phyloP scores from a whole-genome alignment of 2,329 filamentous ascomycete species.

The Pestalotiopsis sp. region DNA sequence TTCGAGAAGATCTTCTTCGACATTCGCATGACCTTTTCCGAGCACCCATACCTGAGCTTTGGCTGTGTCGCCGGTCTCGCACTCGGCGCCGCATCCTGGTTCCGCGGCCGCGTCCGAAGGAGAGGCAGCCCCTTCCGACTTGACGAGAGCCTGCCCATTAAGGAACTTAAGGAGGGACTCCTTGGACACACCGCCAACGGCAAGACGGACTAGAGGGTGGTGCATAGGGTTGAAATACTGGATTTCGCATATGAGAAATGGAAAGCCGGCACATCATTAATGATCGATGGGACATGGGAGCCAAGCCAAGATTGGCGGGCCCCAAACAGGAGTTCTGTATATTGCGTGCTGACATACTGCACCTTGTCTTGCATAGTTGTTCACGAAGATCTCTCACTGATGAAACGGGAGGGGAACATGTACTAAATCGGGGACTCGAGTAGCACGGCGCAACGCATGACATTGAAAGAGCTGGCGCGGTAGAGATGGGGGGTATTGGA shows the following conservation, averaged over 20 bases:
- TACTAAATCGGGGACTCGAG: not conserved
- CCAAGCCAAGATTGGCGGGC: not conserved
- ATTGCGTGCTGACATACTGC: constrained; percentile 9
- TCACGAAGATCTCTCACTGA: not conserved
- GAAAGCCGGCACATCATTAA: constrained; percentile 9
- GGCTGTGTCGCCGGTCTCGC: constrained; percentile 60
- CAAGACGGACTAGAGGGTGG: constrained; percentile 49
- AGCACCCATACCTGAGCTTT: constrained; percentile 61
- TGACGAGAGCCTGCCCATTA: constrained; percentile 55
- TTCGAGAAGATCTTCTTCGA: constrained; percentile 74
- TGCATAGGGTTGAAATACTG: not conserved
- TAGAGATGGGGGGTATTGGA: not conserved
- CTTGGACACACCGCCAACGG: constrained; percentile 55
- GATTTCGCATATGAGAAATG: constrained; percentile 8
- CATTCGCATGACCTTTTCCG: constrained; percentile 58
- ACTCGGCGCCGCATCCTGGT: constrained; percentile 54
- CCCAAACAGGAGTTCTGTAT: constrained; percentile 11
- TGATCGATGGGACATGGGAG: constrained; percentile 3
- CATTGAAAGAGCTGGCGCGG: not conserved
- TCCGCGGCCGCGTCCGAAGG: constrained; percentile 56
- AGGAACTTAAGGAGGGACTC: constrained; percentile 66
- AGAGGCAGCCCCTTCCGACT: constrained; percentile 64
- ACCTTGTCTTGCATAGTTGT: constrained; percentile 9
- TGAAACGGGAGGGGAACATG: not conserved
- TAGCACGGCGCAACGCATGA: not conserved